Conservation (phyloP, 371 early-diverging fungal genomes). For the Coemansia sp. region DNA sequence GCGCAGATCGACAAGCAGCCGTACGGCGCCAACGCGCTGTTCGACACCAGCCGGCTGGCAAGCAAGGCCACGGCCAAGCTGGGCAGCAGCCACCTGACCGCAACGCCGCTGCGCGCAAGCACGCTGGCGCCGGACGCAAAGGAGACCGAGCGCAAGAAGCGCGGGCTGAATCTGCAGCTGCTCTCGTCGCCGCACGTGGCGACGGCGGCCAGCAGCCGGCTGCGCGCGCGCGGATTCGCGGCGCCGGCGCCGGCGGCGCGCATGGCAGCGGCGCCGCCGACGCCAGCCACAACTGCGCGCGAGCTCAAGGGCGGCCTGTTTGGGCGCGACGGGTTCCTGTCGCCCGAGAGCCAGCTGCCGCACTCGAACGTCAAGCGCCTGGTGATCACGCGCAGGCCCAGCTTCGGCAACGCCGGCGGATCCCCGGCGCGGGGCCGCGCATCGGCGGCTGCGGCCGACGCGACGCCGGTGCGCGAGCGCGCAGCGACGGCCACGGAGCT, state of each 20-base stretch:
- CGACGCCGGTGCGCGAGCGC: constrained; percentile 47
- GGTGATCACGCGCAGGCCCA: constrained; percentile 52
- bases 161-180: constrained; percentile 43
- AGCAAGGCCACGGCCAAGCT: constrained; percentile 29
- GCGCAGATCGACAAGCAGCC: constrained; percentile 79
- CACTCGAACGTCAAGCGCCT: constrained; percentile 73
- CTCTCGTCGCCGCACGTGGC: constrained; percentile 25
- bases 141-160: constrained; percentile 65
- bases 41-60: constrained; percentile 55
- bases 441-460: constrained; percentile 29
- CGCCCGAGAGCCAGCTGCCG: constrained; percentile 70
- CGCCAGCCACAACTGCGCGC: constrained; percentile 14
- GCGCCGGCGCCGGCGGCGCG: constrained; percentile 28
- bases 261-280: constrained; percentile 38
- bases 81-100: constrained; percentile 31
- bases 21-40: constrained; percentile 82
- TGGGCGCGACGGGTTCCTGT: constrained; percentile 66
- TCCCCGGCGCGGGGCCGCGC: constrained; percentile 15
- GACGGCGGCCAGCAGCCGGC: constrained; percentile 14
- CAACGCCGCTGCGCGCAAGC: constrained; percentile 55
- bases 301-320: constrained; percentile 53
- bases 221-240: constrained; percentile 41
- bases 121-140: constrained; percentile 56
- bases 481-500: constrained; percentile 17
- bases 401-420: constrained; percentile 43